A percentile compares a stretch with the other conserved stretches of the same genome.
Evolutionary conservation across 2,329 filamentous ascomycete species (phyloP).

Genomic region (Cladosporium sphaerospermum): DNA sequence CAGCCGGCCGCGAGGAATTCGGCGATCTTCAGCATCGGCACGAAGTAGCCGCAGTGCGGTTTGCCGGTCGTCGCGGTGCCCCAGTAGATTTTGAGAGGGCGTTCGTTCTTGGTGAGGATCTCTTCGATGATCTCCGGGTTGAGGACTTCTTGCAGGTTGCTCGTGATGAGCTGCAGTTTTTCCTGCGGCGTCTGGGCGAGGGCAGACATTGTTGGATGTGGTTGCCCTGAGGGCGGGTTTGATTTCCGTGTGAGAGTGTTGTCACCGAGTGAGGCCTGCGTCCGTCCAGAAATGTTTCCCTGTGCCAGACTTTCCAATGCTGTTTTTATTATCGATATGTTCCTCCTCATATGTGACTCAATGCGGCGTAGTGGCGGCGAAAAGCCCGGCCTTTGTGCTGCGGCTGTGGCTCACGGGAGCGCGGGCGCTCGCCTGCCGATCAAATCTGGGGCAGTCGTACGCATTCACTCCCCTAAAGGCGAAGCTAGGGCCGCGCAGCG

Average conservation of each 20-base stretch:
- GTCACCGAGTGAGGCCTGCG: neutral
- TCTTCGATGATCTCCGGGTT: conserved; percentile 78
- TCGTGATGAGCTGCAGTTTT: conserved; percentile 68
- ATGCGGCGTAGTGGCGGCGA: conserved; percentile 4
- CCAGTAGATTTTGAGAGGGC: conserved; percentile 78
- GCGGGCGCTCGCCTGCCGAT: neutral
- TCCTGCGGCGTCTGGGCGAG: conserved; percentile 39
- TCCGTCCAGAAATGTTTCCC: neutral
- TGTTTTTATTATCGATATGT: neutral
- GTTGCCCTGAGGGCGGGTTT: neutral
- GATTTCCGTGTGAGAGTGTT: neutral
- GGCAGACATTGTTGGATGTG: neutral
- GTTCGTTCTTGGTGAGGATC: conserved; percentile 61
- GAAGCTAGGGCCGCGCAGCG: conserved; percentile 1
- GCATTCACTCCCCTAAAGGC: conserved; percentile 1
- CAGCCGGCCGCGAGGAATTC: conserved; percentile 81
- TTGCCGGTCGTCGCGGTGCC: conserved; percentile 80
- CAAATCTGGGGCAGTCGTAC: conserved; percentile 1
- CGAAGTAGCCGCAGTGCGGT: conserved; percentile 85
- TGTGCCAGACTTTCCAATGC: neutral
- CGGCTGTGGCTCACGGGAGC: neutral
- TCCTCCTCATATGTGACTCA: conserved; percentile 7
- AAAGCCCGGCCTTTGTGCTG: neutral
- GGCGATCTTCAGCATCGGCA: conserved; percentile 82
- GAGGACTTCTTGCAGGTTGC: conserved; percentile 75